A percentile compares a stretch with the other conserved stretches of the same genome.
phyloP scores from a whole-genome alignment of 192 early-diverging fungal genomes.

The Mortierella alpina region DNA sequence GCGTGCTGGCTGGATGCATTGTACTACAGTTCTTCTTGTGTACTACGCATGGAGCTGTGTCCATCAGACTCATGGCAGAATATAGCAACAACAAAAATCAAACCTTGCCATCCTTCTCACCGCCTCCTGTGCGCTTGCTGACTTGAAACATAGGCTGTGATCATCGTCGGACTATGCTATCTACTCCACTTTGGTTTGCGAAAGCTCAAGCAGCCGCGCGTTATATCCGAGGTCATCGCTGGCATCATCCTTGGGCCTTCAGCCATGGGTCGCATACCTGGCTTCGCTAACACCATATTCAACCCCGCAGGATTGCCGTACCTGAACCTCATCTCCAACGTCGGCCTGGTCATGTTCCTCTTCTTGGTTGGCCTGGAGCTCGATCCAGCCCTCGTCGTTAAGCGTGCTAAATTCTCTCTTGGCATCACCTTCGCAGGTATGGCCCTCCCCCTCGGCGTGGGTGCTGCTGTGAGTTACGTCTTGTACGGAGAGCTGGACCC shows the following conservation, averaged over 20 bases:
- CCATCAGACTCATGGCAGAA: neutral
- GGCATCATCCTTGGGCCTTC: slow-evolving; percentile 92
- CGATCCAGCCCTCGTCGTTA: slow-evolving; percentile 69
- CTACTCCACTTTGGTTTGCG: slow-evolving; percentile 72
- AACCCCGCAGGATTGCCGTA: slow-evolving; percentile 72
- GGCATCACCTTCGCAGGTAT: slow-evolving; percentile 85
- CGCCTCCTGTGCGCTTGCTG: neutral
- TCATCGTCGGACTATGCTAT: slow-evolving; percentile 81
- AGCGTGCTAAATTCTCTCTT: slow-evolving; percentile 64
- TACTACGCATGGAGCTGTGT: neutral
- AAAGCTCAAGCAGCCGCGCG: slow-evolving; percentile 81
- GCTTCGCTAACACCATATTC: slow-evolving; percentile 79
- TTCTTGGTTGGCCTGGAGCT: slow-evolving; percentile 92
- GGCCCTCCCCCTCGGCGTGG: slow-evolving; percentile 76
- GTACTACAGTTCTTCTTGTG: too few relatives aligned
- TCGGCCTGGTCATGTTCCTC: slow-evolving; percentile 90
- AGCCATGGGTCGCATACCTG: slow-evolving; percentile 77
- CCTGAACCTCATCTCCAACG: slow-evolving; percentile 80
- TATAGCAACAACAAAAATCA: neutral
- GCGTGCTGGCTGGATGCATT: too few relatives aligned
- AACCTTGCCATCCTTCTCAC: neutral
- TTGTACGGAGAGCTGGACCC: slow-evolving; percentile 53
- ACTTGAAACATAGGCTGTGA: slow-evolving; percentile 51
- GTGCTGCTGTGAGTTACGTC: slow-evolving; percentile 54
- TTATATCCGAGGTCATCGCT: slow-evolving; percentile 92